Base-by-base conservation (phyloP, 1,284 basidiomycete species). In the Microbotryum violaceum region DNA sequence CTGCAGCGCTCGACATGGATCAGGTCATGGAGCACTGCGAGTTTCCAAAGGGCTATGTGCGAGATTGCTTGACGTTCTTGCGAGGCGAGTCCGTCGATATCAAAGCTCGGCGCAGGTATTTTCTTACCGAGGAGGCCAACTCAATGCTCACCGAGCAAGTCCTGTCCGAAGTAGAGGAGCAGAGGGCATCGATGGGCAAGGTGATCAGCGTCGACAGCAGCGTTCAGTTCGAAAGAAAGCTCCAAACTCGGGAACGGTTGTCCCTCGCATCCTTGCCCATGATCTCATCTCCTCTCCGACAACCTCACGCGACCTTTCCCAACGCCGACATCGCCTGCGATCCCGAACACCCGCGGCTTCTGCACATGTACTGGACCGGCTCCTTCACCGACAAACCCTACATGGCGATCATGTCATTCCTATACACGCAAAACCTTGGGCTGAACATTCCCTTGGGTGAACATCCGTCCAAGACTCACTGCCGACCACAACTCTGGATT, bases 11-110 rank as follows among this genome's bases (percentile, higher is more conserved):
- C 9, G 91, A 96, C 75, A 75, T 96, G 67, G 91, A 96, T 74
- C 77, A 87, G 25, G 78, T 93, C 3, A 84, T 91, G 83, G 85
- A 90, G 44, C 82, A 90, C 67, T 96, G 91, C 73, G 88, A 92
- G 75, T 91, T 90, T 72, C 82, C 83, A n/a, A 79, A 82, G 57
- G 81, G 84, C 72, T 87, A 86, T 71, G 85, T 88, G 25, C 82
- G 86, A 56, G 86, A 88, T 71, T 88, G 86, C 69, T 78, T 87
- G n/a, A 86, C 88, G 72, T 79, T 85, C 53, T 78, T 88, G 46
- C 79, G 85, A 9, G 84, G 25, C 51, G 33, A 53, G 14, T 29
- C 51, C 33, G 51, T 25, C 31, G 25, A 53, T 12, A 53, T n/a
- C 27, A 23, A 12, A 33, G 51, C 27, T n/a, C 21, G n/a, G 33